phyloP scores from a whole-genome alignment of 495 filamentous ascomycete genomes.

The Tuber umbilicatum region DNA sequence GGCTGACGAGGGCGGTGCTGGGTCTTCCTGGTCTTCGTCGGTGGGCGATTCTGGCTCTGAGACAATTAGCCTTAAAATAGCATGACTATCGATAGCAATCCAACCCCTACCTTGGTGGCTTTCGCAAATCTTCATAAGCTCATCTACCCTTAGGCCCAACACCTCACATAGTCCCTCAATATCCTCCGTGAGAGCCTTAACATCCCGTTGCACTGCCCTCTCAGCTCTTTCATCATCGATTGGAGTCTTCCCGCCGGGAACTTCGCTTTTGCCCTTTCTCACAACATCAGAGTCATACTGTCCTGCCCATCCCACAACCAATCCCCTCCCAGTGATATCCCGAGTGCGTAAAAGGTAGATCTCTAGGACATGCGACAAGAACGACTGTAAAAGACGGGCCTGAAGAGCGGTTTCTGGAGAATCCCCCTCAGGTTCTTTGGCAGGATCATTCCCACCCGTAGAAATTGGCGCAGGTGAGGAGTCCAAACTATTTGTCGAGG shows the following conservation, averaged over 20 bases:
- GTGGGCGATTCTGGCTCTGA: slow-evolving; percentile 22
- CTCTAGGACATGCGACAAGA: slow-evolving; percentile 77
- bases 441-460: slow-evolving; percentile 18
- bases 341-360: slow-evolving; percentile 56
- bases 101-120: slow-evolving; percentile 42
- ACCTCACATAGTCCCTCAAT: slow-evolving; percentile 32
- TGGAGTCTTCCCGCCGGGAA: slow-evolving; percentile 35
- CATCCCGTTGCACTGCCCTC: slow-evolving; percentile 29
- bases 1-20: slow-evolving; percentile 42
- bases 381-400: slow-evolving; percentile 69
- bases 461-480: slow-evolving; percentile 18
- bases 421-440: slow-evolving; percentile 50
- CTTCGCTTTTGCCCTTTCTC: slow-evolving; percentile 36
- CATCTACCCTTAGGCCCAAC: slow-evolving; percentile 46
- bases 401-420: slow-evolving; percentile 55
- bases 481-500: slow-evolving; percentile 15
- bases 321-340: slow-evolving; percentile 51
- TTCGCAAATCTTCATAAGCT: slow-evolving; percentile 46
- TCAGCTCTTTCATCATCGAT: slow-evolving; percentile 39
- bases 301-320: slow-evolving; percentile 68
- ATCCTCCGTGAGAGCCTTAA: slow-evolving; percentile 34
- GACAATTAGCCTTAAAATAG: slow-evolving; percentile 11
- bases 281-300: slow-evolving; percentile 45
- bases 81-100: slow-evolving; percentile 29
- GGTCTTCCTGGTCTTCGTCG: slow-evolving; percentile 37